A percentile compares a stretch with the other conserved stretches of the same genome.
phyloP scores from a whole-genome alignment of 441 rosid genomes.

The Adansonia madagascariensis region DNA sequence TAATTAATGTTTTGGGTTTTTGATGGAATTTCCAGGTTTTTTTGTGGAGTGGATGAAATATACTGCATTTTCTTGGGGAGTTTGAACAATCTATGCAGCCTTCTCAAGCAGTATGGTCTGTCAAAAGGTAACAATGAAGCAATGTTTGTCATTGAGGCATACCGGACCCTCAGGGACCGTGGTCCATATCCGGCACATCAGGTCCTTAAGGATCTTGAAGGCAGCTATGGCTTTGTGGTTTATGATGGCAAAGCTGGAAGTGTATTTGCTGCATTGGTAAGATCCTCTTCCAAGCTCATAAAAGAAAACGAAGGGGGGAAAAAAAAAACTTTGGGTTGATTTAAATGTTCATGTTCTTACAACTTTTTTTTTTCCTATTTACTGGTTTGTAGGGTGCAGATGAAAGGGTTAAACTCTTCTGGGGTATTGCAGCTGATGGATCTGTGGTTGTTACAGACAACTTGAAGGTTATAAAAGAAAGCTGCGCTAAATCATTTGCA shows the following conservation, averaged over 20 bases:
- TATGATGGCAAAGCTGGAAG: conserved; percentile 69
- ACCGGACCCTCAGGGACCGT: conserved; percentile 84
- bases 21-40: conserved; percentile 54
- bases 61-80: conserved; percentile 83
- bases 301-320: neutral
- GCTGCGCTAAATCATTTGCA: conserved; percentile 90
- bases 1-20: neutral
- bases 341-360: neutral
- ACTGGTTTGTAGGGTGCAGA: conserved; percentile 60
- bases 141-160: conserved; percentile 76
- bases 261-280: conserved; percentile 80
- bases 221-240: conserved; percentile 79
- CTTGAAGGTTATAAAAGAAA: conserved; percentile 64
- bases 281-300: neutral
- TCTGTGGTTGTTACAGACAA: conserved; percentile 75
- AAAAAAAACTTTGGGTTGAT: neutral
- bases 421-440: conserved; percentile 94
- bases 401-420: conserved; percentile 64
- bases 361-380: neutral
- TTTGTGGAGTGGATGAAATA: conserved; percentile 77
- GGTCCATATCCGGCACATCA: conserved; percentile 95
- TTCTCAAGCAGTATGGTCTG: conserved; percentile 76
- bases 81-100: conserved; percentile 66
- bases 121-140: conserved; percentile 78
- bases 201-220: conserved; percentile 84